Base-by-base conservation (phyloP, 257 asterid genomes). In the Solanum tarapatanum region DNA sequence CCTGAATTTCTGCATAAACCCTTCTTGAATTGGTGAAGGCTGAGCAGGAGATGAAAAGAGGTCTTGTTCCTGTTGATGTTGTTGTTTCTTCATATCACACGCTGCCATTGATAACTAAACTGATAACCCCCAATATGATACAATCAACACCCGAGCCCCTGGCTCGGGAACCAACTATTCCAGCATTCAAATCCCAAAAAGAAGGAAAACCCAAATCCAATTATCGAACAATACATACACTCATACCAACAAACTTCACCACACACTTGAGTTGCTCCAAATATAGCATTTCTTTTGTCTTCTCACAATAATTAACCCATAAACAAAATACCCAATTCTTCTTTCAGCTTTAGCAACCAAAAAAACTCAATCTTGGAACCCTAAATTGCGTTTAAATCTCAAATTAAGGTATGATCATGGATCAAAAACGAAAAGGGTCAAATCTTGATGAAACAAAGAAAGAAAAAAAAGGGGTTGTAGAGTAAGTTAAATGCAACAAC, bases 111-210 rank as follows among this genome's bases (percentile, higher is more conserved):
- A 87, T 87, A 39, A 69, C 72, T 84, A 35, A 84, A 33, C 83
- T 23, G 86, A 89, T 88, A 88, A 66, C 85, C 24, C 24, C 83
- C 24, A 37, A 84, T 62, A 55, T 43, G n/a, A 41, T 43, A 79
- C 85, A 84, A 51, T 26, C 83, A 91, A 92, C 87, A 89, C 97
- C 98, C 97, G 96, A 94, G 98, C 98, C 92, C 87, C 93, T 51
- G 94, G 98, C 98, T 91, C 97, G 97, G 98, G 98, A 93, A 92
- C 87, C 95, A 93, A 94, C 92, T 94, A 94, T 93, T 92, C 95
- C 92, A 90, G 91, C 98, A 94, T 93, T 92, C 91, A 92, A 89
- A 90, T 89, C 86, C 80, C 89, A 88, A 35, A 82, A 88, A 88
- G 35, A 87, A 87, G 88, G 80, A 77, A 77, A 77, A 77, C 32